Evolutionary conservation across 2,329 filamentous ascomycete genomes (phyloP), one percentile per base, ranked within the genome.

Genomic region (Aspergillus glaucus): DNA sequence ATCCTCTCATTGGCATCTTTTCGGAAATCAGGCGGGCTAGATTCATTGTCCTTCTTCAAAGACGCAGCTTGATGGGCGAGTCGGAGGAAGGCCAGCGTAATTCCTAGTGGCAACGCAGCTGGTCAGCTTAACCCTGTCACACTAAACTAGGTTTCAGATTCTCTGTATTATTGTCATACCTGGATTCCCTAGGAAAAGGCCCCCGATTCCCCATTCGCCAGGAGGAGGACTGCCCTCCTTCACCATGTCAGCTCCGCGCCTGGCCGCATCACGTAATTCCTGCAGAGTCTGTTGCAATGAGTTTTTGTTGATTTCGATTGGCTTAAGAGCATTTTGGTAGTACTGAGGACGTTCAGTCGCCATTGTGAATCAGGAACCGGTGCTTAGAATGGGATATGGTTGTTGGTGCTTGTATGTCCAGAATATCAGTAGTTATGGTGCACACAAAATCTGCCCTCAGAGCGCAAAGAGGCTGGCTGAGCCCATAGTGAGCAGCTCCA

Each of bases 81-180:
- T n/a, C 69, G 67, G 10, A 71, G 57, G 43, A 69, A 68, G 39
- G 66, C 58, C 41, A 70, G 56, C 32, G 63, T 61, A 42, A 69
- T 57, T 10, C 69, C 69, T 70, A 49, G 22, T 6, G 1, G 8
- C 1, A 6, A 40, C 19, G 17, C 17, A 19, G 37, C 3, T 10
- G 5, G 4, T 21, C 37, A 40, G 37, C 34, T 37, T 15, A 17
- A 12, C 26, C 9, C 26, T 30, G 9, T 30, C 26, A 12, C 3
- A 3, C 6, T n/a, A 37, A 17, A 7, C n/a, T 15, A 37, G 34
- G 34, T 19, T 15, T 17, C n/a, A n/a, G 6, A 17, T n/a, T 14
- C 37, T 4, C 8, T 40, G 17, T 21, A 22, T 7, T 8, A 7
- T 10, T 30, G 8, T 41, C 49, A 17, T 67, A 69, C 67, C 66